Conservation (phyloP, 1,284 basidiomycete species). For the Porodaedalea pini region DNA sequence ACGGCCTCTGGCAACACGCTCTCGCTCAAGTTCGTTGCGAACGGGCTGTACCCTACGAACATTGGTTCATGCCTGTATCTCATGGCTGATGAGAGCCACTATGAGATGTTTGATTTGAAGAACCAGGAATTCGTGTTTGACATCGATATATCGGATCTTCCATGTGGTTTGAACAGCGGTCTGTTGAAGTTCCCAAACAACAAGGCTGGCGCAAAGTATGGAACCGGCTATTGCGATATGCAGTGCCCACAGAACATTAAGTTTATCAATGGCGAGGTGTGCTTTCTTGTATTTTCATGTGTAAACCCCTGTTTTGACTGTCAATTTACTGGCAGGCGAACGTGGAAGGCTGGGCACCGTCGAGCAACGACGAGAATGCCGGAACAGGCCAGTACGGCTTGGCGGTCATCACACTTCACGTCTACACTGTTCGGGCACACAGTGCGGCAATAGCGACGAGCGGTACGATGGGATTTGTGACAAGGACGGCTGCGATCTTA, state of each 20-base stretch:
- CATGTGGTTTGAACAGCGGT: conserved; percentile 40
- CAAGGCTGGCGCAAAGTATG: conserved; percentile 55
- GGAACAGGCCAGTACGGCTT: conserved; percentile 25
- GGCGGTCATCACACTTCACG: conserved; percentile 29
- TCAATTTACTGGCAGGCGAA: too few relatives aligned
- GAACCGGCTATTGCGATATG: conserved; percentile 56
- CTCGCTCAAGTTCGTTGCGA: conserved; percentile 31
- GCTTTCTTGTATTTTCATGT: conserved; percentile 21
- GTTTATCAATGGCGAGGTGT: conserved; percentile 51
- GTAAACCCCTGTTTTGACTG: too few relatives aligned
- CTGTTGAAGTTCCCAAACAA: conserved; percentile 45
- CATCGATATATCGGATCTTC: conserved; percentile 28
- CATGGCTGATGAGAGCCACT: conserved; percentile 24
- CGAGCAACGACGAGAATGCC: conserved; percentile 25
- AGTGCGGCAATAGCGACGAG: conserved; percentile 19
- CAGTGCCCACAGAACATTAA: conserved; percentile 59
- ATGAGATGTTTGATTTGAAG: conserved; percentile 28
- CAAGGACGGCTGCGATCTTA: conserved; percentile 32
- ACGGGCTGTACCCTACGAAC: conserved; percentile 22
- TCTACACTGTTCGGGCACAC: conserved; percentile 25
- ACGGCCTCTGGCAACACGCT: conserved; percentile 38
- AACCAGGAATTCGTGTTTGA: conserved; percentile 31
- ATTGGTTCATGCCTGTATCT: conserved; percentile 31
- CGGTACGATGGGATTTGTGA: conserved; percentile 25
- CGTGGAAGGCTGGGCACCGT: conserved; percentile 23